phyloP scores from a whole-genome alignment of 768 basidiomycete species.

The Phanerochaete carnosa region DNA sequence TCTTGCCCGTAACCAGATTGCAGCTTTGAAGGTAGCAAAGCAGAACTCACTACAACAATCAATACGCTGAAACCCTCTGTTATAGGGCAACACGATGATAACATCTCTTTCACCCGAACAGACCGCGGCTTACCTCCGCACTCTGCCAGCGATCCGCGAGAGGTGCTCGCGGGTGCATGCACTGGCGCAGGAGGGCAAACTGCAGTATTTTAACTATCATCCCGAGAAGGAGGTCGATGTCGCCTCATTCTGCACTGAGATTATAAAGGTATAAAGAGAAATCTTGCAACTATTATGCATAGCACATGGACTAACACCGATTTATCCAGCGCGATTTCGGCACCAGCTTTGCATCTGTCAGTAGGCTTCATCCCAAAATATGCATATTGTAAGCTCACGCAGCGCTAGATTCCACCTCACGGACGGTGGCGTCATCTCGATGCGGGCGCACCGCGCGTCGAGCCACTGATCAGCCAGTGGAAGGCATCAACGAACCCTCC shows the following conservation, averaged over 20 bases:
- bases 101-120: conserved; percentile 21
- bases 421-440: conserved; percentile 91
- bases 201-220: conserved; percentile 86
- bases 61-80: no score
- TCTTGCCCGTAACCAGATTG: no score
- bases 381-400: not conserved
- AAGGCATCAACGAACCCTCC: conserved; percentile 35
- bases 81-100: not conserved
- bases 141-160: conserved; percentile 86
- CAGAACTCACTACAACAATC: no score
- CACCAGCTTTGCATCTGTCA: conserved; percentile 57
- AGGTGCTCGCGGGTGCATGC: conserved; percentile 76
- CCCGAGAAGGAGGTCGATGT: conserved; percentile 70
- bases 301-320: not conserved
- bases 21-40: no score
- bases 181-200: conserved; percentile 68
- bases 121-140: conserved; percentile 71
- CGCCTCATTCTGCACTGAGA: conserved; percentile 66
- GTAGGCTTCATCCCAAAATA: conserved; percentile 19
- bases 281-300: not conserved
- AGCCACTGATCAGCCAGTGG: conserved; percentile 60
- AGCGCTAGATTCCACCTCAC: conserved; percentile 73
- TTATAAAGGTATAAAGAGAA: conserved; percentile 61
- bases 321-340: conserved; percentile 72
- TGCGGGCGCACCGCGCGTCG: conserved; percentile 59